Percentiles rank a stretch among this genome's conserved stretches.
Evolutionary conservation across 2,329 filamentous ascomycete genomes (phyloP).

Genomic region (Nectriaceae sp.): DNA sequence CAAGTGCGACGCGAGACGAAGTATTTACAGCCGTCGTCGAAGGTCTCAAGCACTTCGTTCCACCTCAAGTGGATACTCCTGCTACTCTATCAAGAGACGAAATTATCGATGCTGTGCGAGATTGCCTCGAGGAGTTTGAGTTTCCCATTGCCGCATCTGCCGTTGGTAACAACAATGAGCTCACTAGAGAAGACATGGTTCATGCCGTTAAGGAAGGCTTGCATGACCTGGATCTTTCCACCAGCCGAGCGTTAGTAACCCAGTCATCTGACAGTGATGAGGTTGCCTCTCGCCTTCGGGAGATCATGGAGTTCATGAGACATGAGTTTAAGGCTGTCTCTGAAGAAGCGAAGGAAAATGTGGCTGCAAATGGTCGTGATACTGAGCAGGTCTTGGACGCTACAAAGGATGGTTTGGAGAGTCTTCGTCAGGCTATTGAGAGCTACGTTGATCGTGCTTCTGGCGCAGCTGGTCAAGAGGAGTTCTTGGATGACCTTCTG

Average conservation of each 20-base stretch:
- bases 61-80: conserved; percentile 71
- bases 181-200: conserved; percentile 64
- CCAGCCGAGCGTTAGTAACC: conserved; percentile 42
- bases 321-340: conserved; percentile 62
- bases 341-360: conserved; percentile 73
- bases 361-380: conserved; percentile 75
- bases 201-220: conserved; percentile 65
- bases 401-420: conserved; percentile 84
- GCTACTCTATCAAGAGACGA: conserved; percentile 76
- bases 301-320: conserved; percentile 64
- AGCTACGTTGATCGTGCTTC: conserved; percentile 74
- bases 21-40: conserved; percentile 85
- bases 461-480: conserved; percentile 71
- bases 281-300: conserved; percentile 58
- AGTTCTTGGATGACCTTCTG: conserved; percentile 71
- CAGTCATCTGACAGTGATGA: conserved; percentile 48
- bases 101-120: conserved; percentile 78
- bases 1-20: conserved; percentile 75
- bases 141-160: conserved; percentile 65
- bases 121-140: conserved; percentile 85
- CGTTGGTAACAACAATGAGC: conserved; percentile 48
- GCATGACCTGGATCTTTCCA: conserved; percentile 49
- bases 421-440: conserved; percentile 78
- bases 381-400: conserved; percentile 88
- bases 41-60: conserved; percentile 77